A percentile compares a stretch with the other conserved stretches of the same genome.
Evolutionary conservation across 768 basidiomycete genomes (phyloP).

Genomic region (Sarcodon aspratus): DNA sequence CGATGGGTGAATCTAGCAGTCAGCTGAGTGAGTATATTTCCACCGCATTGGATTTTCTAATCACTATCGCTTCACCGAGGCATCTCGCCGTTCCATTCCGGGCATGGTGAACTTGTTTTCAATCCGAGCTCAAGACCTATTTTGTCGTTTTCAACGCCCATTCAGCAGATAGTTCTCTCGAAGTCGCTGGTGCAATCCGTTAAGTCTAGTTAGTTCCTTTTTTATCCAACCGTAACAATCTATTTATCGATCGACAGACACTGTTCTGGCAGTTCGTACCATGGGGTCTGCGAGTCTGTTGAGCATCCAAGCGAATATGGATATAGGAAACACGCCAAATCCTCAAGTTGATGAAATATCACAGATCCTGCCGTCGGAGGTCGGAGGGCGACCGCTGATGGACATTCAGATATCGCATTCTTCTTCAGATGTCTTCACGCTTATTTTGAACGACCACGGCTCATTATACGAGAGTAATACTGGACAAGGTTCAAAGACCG

Average conservation of each 20-base stretch:
- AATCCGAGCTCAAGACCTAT: constrained; percentile 30
- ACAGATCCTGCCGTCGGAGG: background rate
- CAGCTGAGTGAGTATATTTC: constrained; percentile 46
- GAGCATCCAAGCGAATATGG: background rate
- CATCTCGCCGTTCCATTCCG: constrained; percentile 30
- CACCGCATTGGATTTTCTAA: background rate
- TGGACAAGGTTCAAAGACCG: background rate
- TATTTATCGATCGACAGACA: constrained; percentile 1
- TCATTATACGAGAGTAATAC: background rate
- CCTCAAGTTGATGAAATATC: background rate
- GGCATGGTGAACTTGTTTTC: constrained; percentile 18
- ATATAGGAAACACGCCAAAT: background rate
- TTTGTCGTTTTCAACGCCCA: constrained; percentile 51
- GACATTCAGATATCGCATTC: background rate
- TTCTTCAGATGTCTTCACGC: background rate
- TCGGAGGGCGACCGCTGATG: background rate
- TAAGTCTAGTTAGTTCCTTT: constrained; percentile 8
- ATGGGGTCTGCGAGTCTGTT: constrained; percentile 4
- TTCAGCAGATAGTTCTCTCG: constrained; percentile 38
- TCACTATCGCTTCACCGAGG: constrained; percentile 24
- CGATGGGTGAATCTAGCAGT: constrained; percentile 46
- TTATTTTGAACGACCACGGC: background rate
- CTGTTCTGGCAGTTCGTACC: constrained; percentile 10
- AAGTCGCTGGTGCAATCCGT: constrained; percentile 5
- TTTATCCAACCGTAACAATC: background rate